phyloP scores from a whole-genome alignment of 2,329 filamentous ascomycete genomes.

The Penicillium hesseltinei region DNA sequence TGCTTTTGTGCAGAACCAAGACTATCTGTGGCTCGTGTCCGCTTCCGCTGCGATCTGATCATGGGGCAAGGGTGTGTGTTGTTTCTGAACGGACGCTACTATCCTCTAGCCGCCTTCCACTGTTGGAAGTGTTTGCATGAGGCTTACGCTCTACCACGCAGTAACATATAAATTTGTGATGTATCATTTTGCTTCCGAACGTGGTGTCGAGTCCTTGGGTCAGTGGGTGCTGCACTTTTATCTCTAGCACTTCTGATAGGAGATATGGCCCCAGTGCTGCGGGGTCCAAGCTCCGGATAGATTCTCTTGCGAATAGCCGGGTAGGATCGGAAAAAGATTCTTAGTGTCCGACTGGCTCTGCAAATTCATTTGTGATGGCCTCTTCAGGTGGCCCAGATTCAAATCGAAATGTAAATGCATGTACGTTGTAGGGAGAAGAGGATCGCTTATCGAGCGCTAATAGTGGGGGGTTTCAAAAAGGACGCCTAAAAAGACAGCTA shows the following conservation, averaged over 20 bases:
- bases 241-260: slow-evolving; percentile 20
- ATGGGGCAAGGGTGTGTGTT: slow-evolving; percentile 3
- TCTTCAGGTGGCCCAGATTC: slow-evolving; percentile 15
- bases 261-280: slow-evolving; percentile 1
- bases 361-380: slow-evolving; percentile 10
- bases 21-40: slow-evolving; percentile 17
- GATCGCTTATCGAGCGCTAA: slow-evolving; percentile 13
- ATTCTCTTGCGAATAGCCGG: slow-evolving; percentile 8
- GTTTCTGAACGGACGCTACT: background rate
- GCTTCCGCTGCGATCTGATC: slow-evolving; percentile 7
- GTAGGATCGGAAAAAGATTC: slow-evolving; percentile 11
- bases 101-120: background rate
- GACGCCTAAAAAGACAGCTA: background rate
- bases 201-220: slow-evolving; percentile 4
- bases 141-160: background rate
- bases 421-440: background rate
- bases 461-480: background rate
- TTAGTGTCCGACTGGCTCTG: slow-evolving; percentile 3
- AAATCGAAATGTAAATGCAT: slow-evolving; percentile 14
- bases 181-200: slow-evolving; percentile 1
- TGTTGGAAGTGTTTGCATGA: background rate
- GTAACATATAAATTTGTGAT: slow-evolving; percentile 4
- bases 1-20: slow-evolving; percentile 19
- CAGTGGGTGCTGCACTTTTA: slow-evolving; percentile 11
- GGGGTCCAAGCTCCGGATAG: slow-evolving; percentile 19